Evolutionary conservation across 805 yeast species (phyloP).

Genomic region (Candida chauliodis): DNA sequence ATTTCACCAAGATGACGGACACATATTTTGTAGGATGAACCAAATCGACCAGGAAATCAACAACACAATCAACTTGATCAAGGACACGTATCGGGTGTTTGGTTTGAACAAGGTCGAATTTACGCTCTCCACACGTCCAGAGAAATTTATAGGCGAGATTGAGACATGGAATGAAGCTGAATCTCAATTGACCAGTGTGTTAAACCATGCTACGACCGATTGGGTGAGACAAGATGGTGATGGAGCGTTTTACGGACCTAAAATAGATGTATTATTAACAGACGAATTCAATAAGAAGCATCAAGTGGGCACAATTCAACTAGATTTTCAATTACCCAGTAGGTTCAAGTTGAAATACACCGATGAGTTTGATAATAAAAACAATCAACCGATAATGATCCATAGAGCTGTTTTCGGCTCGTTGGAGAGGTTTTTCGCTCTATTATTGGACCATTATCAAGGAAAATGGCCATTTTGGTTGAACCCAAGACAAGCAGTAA

Average conservation of each 20-base stretch:
- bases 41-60: slow-evolving; percentile 76
- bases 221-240: slow-evolving; percentile 88
- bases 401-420: slow-evolving; percentile 97
- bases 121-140: slow-evolving; percentile 82
- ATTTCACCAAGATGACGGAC: slow-evolving; percentile 98
- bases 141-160: slow-evolving; percentile 68
- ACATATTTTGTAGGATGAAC: slow-evolving; percentile 78
- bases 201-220: slow-evolving; percentile 46
- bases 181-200: slow-evolving; percentile 52
- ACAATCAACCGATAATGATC: slow-evolving; percentile 82
- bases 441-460: slow-evolving; percentile 80
- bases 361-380: slow-evolving; percentile 43
- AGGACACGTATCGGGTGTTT: slow-evolving; percentile 68
- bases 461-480: slow-evolving; percentile 99
- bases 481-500: slow-evolving; percentile 83
- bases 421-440: slow-evolving; percentile 86
- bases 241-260: slow-evolving; percentile 97
- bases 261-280: slow-evolving; percentile 78
- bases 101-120: slow-evolving; percentile 58
- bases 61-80: slow-evolving; percentile 68
- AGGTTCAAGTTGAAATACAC: slow-evolving; percentile 74
- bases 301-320: slow-evolving; percentile 93
- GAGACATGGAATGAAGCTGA: slow-evolving; percentile 87
- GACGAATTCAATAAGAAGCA: slow-evolving; percentile 81
- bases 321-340: slow-evolving; percentile 91